phyloP scores from a whole-genome alignment of 129 eudicot genomes.

The Ambrosia trifida region DNA sequence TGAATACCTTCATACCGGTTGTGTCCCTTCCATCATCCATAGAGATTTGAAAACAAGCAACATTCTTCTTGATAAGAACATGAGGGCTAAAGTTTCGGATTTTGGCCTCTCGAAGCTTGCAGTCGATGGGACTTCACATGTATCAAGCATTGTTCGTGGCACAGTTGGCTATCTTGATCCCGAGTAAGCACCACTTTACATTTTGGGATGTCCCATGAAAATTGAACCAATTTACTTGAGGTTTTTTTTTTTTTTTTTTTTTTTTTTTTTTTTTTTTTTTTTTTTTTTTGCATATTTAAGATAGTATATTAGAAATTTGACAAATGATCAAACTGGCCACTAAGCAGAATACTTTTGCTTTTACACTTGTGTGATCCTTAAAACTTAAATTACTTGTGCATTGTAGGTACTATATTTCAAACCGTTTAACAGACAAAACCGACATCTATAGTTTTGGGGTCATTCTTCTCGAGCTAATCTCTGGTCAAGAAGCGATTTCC shows the following conservation, averaged over 20 bases:
- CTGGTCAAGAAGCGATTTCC: slow-evolving; percentile 98
- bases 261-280: not conserved
- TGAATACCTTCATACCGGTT: slow-evolving; percentile 97
- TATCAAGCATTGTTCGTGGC: slow-evolving; percentile 97
- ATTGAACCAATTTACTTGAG: too few relatives aligned
- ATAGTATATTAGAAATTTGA: too few relatives aligned
- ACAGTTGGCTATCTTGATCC: slow-evolving; percentile 98
- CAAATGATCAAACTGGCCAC: too few relatives aligned
- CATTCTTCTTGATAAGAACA: slow-evolving; percentile 91
- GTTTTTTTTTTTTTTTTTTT: not conserved
- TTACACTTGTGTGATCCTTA: not conserved
- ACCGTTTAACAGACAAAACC: slow-evolving; percentile 90
- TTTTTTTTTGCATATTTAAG: not conserved
- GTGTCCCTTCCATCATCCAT: slow-evolving; percentile 92
- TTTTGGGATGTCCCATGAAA: slow-evolving; percentile 1
- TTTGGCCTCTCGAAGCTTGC: slow-evolving; percentile 99
- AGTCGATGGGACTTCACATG: slow-evolving; percentile 91
- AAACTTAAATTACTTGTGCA: slow-evolving; percentile 16
- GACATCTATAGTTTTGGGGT: slow-evolving; percentile 97
- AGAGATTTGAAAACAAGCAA: slow-evolving; percentile 96
- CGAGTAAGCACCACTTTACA: slow-evolving; percentile 46
- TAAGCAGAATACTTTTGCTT: too few relatives aligned
- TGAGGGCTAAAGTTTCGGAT: slow-evolving; percentile 97
- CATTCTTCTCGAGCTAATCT: slow-evolving; percentile 89
- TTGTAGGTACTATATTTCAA: slow-evolving; percentile 91